Conservation (phyloP, 179 eudicot genomes). For the Silene coronaria region DNA sequence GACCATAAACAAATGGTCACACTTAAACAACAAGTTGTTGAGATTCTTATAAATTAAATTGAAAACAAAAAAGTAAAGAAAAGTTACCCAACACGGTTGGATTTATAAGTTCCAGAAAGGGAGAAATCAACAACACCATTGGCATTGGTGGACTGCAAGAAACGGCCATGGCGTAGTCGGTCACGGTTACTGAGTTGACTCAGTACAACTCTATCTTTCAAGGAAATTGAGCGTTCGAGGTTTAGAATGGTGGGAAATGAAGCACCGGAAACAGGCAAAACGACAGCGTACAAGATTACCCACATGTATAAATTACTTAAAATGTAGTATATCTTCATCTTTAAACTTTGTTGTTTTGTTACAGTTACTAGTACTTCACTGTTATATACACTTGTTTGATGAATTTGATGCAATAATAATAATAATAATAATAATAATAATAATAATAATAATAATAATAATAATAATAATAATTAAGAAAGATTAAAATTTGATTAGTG, state of each 20-base stretch:
- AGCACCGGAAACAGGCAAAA: conserved; percentile 28
- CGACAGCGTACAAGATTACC: conserved; percentile 23
- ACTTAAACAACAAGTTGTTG: not conserved
- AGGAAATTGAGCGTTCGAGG: conserved; percentile 72
- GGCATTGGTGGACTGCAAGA: conserved; percentile 50
- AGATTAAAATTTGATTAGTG: no score
- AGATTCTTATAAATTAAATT: not conserved
- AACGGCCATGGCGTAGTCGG: conserved; percentile 60
- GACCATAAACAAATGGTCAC: conserved; percentile 3
- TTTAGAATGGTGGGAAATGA: conserved; percentile 42
- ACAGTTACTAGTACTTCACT: not conserved
- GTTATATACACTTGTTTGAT: not conserved
- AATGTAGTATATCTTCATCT: conserved; percentile 6
- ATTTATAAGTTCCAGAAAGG: conserved; percentile 70
- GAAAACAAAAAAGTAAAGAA: not conserved
- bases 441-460: no score
- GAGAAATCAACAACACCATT: conserved; percentile 74
- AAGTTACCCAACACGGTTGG: conserved; percentile 74
- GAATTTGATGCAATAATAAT: not conserved
- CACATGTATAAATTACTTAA: conserved; percentile 25
- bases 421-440: no score
- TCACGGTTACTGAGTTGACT: conserved; percentile 73
- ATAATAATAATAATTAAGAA: no score
- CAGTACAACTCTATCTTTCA: conserved; percentile 51
- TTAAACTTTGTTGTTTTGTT: not conserved